These are phyloP conservation scores for Erodium texanum DNA, from an alignment of 441 rosid genomes.

Conservation along the genomic window DNA sequence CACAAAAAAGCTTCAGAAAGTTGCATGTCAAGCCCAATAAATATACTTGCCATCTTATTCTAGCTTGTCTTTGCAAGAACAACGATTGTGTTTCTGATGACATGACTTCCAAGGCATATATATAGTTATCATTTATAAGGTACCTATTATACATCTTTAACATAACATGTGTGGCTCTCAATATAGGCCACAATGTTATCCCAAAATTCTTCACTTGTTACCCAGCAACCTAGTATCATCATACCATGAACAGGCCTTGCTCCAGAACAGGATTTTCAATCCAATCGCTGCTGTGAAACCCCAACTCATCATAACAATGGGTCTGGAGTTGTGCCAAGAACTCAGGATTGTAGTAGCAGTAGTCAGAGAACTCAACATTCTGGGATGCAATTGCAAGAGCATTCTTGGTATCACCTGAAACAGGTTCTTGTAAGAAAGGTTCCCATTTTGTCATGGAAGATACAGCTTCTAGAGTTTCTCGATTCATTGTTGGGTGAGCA, in stretches of 20 bases:
- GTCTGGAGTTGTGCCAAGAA: background rate
- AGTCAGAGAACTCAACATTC: constrained; percentile 2
- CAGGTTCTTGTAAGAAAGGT: constrained; percentile 2
- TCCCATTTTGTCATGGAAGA: constrained; percentile 8
- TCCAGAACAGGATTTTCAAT: constrained; percentile 3
- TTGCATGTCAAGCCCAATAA: too few relatives aligned
- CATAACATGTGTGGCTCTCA: constrained; percentile 2
- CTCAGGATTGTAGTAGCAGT: constrained; percentile 9
- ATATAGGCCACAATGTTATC: background rate
- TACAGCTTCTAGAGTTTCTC: constrained; percentile 4
- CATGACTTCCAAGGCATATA: constrained; percentile 4
- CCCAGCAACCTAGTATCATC: background rate
- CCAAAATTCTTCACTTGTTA: background rate
- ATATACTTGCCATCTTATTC: constrained; percentile 8
- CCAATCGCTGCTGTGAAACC: background rate
- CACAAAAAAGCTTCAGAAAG: background rate
- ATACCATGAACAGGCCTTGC: constrained; percentile 11
- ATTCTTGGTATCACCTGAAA: constrained; percentile 1
- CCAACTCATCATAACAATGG: constrained; percentile 4
- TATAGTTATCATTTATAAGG: background rate
- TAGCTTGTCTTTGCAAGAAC: constrained; percentile 3
- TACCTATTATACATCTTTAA: constrained; percentile 1
- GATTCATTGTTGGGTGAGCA: constrained; percentile 6
- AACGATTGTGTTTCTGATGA: constrained; percentile 7
- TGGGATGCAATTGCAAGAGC: background rate